These are phyloP conservation scores for Schoenoplectus tabernaemontani DNA, from an alignment of 202 grass and related monocot species.

Conservation along the genomic window DNA sequence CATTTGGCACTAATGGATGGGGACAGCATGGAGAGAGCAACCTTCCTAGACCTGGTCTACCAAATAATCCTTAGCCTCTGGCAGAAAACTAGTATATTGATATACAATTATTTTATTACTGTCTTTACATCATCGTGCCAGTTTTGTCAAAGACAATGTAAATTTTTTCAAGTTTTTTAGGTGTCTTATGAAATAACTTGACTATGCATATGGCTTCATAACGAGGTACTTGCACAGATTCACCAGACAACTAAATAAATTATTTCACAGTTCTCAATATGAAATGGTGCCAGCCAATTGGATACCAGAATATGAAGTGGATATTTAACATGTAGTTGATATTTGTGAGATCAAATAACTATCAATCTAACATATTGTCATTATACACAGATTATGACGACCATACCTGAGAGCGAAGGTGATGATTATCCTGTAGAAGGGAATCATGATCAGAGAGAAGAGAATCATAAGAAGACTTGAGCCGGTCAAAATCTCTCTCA, in stretches of 20 bases:
- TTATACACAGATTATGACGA: background rate
- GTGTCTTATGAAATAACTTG: background rate
- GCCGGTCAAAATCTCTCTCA: constrained; percentile 78
- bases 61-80: background rate
- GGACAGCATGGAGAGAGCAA: constrained; percentile 1
- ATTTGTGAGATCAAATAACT: background rate
- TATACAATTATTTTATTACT: background rate
- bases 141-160: background rate
- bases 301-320: background rate
- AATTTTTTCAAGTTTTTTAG: background rate
- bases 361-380: background rate
- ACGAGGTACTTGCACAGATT: background rate
- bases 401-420: constrained; percentile 56
- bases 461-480: constrained; percentile 76
- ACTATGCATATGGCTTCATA: background rate
- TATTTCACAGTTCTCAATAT: background rate
- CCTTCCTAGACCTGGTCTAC: background rate
- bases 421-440: constrained; percentile 71
- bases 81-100: background rate
- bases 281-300: background rate
- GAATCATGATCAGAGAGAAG: constrained; percentile 66
- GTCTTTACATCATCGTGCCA: constrained; percentile 2
- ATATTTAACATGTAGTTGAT: background rate
- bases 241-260: constrained; percentile 1
- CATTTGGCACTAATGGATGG: constrained; percentile 3